Conservation (phyloP, 768 basidiomycete genomes). For the Tulasnella sp. region DNA sequence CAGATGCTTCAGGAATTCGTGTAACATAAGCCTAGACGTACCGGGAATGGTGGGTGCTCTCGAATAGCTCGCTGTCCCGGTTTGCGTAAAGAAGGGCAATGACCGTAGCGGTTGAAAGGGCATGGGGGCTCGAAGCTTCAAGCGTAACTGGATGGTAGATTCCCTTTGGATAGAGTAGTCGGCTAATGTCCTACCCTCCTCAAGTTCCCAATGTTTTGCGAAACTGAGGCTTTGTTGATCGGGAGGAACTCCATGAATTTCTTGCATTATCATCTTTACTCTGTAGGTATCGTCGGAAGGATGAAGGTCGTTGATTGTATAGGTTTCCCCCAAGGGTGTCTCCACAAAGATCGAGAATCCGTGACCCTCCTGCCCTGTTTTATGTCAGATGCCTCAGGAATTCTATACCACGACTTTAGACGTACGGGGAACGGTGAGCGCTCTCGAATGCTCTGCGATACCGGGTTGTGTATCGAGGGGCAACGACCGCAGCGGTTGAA, state of each 20-base stretch:
- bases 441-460: too few species aligned
- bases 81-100: too few species aligned
- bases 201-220: too few species aligned
- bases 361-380: not conserved
- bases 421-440: too few species aligned
- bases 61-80: too few species aligned
- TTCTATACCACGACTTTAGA: too few species aligned
- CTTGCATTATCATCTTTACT: not conserved
- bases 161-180: not conserved
- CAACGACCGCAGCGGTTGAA: too few species aligned
- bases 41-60: not conserved
- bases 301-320: not conserved
- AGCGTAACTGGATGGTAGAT: not conserved
- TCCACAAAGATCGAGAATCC: not conserved
- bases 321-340: not conserved
- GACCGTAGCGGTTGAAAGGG: not conserved
- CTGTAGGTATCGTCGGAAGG: not conserved
- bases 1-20: not conserved
- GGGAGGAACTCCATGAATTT: not conserved
- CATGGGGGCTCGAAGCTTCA: not conserved
- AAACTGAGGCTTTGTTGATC: too few species aligned
- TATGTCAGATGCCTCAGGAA: too few species aligned
- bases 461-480: too few species aligned
- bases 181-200: not conserved
- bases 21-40: not conserved